Evolutionary conservation across 805 yeast species (phyloP).

Genomic region (Wickerhamomyces kurtzmanii): DNA sequence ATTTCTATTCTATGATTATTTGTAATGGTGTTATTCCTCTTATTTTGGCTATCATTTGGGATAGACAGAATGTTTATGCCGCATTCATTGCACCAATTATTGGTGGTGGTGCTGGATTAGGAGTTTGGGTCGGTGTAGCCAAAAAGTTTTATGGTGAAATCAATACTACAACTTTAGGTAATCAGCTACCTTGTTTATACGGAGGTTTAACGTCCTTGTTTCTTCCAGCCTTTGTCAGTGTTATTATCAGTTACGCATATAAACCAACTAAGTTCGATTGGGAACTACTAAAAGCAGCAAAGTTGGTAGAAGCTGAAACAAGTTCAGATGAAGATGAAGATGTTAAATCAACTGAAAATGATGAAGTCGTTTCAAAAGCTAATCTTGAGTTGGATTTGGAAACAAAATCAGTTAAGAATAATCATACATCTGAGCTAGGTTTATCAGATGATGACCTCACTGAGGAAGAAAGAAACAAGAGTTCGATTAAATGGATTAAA

Average conservation of each 20-base stretch:
- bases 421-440: constrained; percentile 3
- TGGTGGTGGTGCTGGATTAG: constrained; percentile 20
- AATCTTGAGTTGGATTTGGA: constrained; percentile 1
- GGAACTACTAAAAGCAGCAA: constrained; percentile 14
- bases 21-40: constrained; percentile 29
- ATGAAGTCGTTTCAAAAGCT: not conserved
- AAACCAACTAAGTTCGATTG: constrained; percentile 23
- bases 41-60: constrained; percentile 25
- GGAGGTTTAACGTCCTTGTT: constrained; percentile 24
- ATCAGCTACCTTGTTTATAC: constrained; percentile 24
- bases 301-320: constrained; percentile 4
- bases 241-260: constrained; percentile 17
- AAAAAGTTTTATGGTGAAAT: constrained; percentile 18
- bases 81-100: constrained; percentile 21
- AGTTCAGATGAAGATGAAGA: not conserved
- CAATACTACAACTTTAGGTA: constrained; percentile 17
- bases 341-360: constrained; percentile 1
- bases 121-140: constrained; percentile 23
- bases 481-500: constrained; percentile 12
- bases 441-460: constrained; percentile 1
- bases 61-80: constrained; percentile 19
- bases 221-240: constrained; percentile 22
- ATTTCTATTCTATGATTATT: constrained; percentile 25
- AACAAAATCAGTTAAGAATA: constrained; percentile 1
- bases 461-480: constrained; percentile 1